Evolutionary conservation across 805 yeast genomes (phyloP).

Genomic region (Komagataella mondaviorum): DNA sequence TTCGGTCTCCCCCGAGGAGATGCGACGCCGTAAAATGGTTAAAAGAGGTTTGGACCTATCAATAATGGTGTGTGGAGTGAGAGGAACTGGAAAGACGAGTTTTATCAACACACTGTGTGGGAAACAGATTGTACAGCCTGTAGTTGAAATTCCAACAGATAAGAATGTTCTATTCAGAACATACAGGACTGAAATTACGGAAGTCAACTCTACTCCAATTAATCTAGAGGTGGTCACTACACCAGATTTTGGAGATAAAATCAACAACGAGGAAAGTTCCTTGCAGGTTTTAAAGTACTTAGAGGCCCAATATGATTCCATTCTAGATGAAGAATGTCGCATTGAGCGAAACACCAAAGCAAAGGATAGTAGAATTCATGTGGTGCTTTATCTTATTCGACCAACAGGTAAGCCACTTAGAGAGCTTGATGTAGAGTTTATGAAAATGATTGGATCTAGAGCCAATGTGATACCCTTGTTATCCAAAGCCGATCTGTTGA

Average conservation of each 20-base stretch:
- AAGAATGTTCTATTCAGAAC: conserved; percentile 17
- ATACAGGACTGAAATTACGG: conserved; percentile 33
- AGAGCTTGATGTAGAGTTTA: conserved; percentile 56
- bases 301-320: conserved; percentile 62
- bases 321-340: conserved; percentile 63
- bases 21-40: conserved; percentile 29
- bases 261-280: conserved; percentile 52
- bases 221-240: conserved; percentile 47
- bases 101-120: conserved; percentile 74
- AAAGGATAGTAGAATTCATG: conserved; percentile 67
- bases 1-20: conserved; percentile 18
- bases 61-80: conserved; percentile 68
- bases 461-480: conserved; percentile 77
- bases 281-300: conserved; percentile 49
- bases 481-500: conserved; percentile 66
- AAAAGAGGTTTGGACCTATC: conserved; percentile 24
- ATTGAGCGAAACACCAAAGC: conserved; percentile 27
- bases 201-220: conserved; percentile 38
- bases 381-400: conserved; percentile 69
- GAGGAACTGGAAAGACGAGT: conserved; percentile 72
- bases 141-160: conserved; percentile 16
- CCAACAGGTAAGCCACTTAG: conserved; percentile 55
- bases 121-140: conserved; percentile 24
- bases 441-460: conserved; percentile 53
- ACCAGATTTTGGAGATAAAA: conserved; percentile 62